Conservation (phyloP, 2,329 filamentous ascomycete species). For the Paraphaeosphaeria minitans region DNA sequence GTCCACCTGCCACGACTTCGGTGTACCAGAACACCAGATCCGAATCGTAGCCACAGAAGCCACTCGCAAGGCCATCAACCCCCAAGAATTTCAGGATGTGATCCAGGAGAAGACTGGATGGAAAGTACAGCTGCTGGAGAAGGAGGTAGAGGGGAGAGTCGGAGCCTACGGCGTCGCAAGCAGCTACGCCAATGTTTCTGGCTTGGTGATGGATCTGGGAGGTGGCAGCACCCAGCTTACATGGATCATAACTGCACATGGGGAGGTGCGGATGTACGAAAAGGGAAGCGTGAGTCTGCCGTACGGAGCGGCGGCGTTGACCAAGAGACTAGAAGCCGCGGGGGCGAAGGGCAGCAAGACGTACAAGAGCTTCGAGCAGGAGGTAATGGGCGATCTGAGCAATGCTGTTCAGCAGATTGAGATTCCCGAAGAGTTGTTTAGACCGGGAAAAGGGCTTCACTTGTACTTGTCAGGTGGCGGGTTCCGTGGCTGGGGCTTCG, state of each 20-base stretch:
- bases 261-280: conserved; percentile 47
- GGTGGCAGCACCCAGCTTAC: conserved; percentile 75
- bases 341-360: conserved; percentile 49
- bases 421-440: conserved; percentile 59
- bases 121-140: conserved; percentile 73
- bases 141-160: conserved; percentile 80
- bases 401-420: conserved; percentile 63
- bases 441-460: conserved; percentile 51
- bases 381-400: conserved; percentile 64
- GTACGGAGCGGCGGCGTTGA: conserved; percentile 72
- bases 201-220: conserved; percentile 85
- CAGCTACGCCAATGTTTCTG: conserved; percentile 70
- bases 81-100: conserved; percentile 66
- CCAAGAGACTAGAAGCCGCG: conserved; percentile 53
- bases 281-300: conserved; percentile 68
- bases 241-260: conserved; percentile 63
- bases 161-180: conserved; percentile 84
- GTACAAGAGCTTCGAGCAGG: conserved; percentile 54
- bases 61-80: conserved; percentile 79
- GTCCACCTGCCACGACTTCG: conserved; percentile 70
- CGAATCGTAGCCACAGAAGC: conserved; percentile 86
- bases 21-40: conserved; percentile 68
- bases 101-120: conserved; percentile 71
- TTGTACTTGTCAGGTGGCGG: conserved; percentile 89
- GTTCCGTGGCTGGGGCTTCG: conserved; percentile 88